phyloP scores from a whole-genome alignment of 2,329 filamentous ascomycete genomes.

The Xylaria sp. region DNA sequence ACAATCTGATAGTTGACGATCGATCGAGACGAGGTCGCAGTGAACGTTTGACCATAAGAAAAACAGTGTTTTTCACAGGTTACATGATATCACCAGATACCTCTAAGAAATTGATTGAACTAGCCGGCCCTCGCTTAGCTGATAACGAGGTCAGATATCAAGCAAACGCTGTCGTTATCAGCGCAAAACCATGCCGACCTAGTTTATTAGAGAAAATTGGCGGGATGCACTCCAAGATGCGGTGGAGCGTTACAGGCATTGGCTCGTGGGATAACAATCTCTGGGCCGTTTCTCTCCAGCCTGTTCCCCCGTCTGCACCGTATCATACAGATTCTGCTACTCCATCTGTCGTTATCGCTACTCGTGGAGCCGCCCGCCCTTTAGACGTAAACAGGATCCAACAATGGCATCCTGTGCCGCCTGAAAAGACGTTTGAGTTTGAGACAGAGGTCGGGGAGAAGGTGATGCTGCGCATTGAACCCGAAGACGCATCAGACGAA shows the following conservation, averaged over 20 bases:
- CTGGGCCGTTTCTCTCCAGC: slow-evolving; percentile 83
- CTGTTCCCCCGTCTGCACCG: slow-evolving; percentile 68
- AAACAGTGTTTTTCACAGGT: slow-evolving; percentile 88
- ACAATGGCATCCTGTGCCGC: slow-evolving; percentile 78
- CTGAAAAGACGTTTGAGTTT: slow-evolving; percentile 75
- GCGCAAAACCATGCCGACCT: slow-evolving; percentile 73
- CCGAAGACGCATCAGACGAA: slow-evolving; percentile 67
- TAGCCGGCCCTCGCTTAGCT: slow-evolving; percentile 70
- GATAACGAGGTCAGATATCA: slow-evolving; percentile 78
- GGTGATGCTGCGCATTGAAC: slow-evolving; percentile 79
- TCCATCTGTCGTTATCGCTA: slow-evolving; percentile 82
- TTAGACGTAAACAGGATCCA: slow-evolving; percentile 82
- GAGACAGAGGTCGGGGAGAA: slow-evolving; percentile 89
- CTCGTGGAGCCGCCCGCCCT: slow-evolving; percentile 75
- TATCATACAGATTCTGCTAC: slow-evolving; percentile 80
- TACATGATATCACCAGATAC: slow-evolving; percentile 81
- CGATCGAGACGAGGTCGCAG: slow-evolving; percentile 45
- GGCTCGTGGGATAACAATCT: slow-evolving; percentile 78
- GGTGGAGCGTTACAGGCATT: slow-evolving; percentile 81
- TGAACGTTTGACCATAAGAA: slow-evolving; percentile 73
- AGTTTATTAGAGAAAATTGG: slow-evolving; percentile 82
- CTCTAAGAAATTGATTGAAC: slow-evolving; percentile 71
- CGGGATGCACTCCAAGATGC: slow-evolving; percentile 81
- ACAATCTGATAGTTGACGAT: slow-evolving; percentile 68
- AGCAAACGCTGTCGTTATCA: slow-evolving; percentile 91